Evolutionary conservation across 2,329 filamentous ascomycete species (phyloP), one percentile per base, ranked within the genome.

Genomic region (Escovopsis sp.): DNA sequence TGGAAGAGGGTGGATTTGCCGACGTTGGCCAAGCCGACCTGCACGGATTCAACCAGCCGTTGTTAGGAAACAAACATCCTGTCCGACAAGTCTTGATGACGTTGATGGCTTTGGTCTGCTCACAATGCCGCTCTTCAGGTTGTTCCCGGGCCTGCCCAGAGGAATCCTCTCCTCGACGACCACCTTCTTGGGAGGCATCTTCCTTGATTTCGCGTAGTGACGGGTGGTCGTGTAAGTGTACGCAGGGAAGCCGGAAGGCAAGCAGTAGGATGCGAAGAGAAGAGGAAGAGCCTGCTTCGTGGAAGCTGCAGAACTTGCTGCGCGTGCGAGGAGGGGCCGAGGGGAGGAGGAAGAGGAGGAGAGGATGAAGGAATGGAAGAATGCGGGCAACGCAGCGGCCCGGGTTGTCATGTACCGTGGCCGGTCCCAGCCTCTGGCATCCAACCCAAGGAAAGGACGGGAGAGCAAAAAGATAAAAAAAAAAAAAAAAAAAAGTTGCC

Each of bases 1-100:
- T 98, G 92, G 76, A 98, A 98, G 52, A 98, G 77, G 25, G 92
- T 98, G 47, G 90, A 98, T 70, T 98, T 98, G 62, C 90, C 90
- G 51, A 98, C 92, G 63, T 98, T 98, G 62, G 90, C 90, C 54
- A 98, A 78, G 65, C 90, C 90, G 62, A 98, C 86, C 86, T 94
- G 53, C n/a, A n/a, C n/a, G n/a, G n/a, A n/a, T n/a, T n/a, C n/a
- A n/a, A n/a, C n/a, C n/a, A n/a, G n/a, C n/a, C n/a, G n/a, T n/a
- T 18, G 34, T 42, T 40, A 45, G 40, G 32, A 16, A 28, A 28
- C n/a, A 28, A 28, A n/a, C n/a, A n/a, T n/a, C n/a, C n/a, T n/a
- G n/a, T n/a, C n/a, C n/a, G n/a, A n/a, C n/a, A n/a, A n/a, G n/a
- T n/a, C n/a, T n/a, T n/a, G n/a, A n/a, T n/a, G n/a, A n/a, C n/a